A percentile compares a stretch with the other conserved stretches of the same genome.
Conservation (phyloP, 768 basidiomycete species). For the Lactarius trivialis region DNA sequence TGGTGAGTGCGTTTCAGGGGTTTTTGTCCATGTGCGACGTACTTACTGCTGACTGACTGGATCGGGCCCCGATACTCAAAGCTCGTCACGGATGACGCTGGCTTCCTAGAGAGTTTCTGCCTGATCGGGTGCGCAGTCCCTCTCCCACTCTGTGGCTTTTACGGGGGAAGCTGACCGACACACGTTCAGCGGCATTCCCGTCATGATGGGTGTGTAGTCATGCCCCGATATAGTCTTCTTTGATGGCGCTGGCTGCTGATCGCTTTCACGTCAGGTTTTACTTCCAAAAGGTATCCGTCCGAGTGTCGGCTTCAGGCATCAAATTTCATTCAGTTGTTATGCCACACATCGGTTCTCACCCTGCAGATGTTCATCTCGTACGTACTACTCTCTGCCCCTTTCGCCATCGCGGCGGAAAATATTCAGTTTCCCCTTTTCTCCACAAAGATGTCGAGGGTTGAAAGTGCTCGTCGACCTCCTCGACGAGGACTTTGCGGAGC, state of each 20-base stretch:
- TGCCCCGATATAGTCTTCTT: conserved; percentile 2
- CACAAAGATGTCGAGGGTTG: conserved; percentile 73
- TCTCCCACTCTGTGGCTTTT: background rate
- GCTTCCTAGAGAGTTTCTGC: conserved; percentile 91
- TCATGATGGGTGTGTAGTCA: conserved; percentile 71
- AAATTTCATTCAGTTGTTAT: conserved; percentile 86
- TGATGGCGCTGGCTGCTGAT: conserved; percentile 4
- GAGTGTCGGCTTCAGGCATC: conserved; percentile 96
- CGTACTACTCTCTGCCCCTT: conserved; percentile 30
- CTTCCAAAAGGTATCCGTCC: conserved; percentile 87
- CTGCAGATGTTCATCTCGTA: conserved; percentile 99
- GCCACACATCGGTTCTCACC: conserved; percentile 88
- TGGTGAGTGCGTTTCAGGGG: conserved; percentile 42
- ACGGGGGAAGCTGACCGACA: background rate
- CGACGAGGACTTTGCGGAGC: conserved; percentile 92
- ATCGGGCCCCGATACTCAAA: conserved; percentile 14
- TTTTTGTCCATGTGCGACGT: background rate
- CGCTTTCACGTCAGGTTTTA: conserved; percentile 57
- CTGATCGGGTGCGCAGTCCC: conserved; percentile 61
- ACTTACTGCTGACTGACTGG: background rate
- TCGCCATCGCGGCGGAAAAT: too few relatives aligned
- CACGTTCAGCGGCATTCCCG: conserved; percentile 73
- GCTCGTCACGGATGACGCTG: conserved; percentile 60
- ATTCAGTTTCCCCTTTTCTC: background rate
- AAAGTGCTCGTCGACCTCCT: conserved; percentile 92